Evolutionary conservation across 169 alveolate genomes (phyloP), one percentile per base, ranked within the genome.

Genomic region (Plasmodium gaboni): DNA sequence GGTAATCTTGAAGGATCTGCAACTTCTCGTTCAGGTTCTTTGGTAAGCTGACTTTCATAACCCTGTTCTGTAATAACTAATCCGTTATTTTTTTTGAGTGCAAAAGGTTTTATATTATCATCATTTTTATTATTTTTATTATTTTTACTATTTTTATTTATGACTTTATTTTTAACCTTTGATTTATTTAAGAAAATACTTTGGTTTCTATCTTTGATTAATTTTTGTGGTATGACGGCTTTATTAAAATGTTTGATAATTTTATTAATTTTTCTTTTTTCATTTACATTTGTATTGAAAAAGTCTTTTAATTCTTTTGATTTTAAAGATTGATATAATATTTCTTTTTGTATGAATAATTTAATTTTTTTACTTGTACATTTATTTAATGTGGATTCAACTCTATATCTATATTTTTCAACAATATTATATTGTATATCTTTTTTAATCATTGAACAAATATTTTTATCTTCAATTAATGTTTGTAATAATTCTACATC

Each of bases 1-100:
- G 89, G 89, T 15, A 78, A 59, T 59, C 64, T 78, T 57, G 78
- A 28, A 5, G 89, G 89, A 32, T 78, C 89, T n/a, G 89, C 76
- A n/a, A 78, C 89, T 42, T 78, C 89, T 8, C 24, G 13, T 17
- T 78, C 60, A 9, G 89, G 89, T 78, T 78, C 89, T 57, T 78
- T 78, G 13, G 24, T 63, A n/a, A 78, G 60, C 57, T 78, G 89
- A 28, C 67, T 64, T 57, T 78, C 63, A 65, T 78, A 78, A 12
- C 78, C 89, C 28, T 42, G 38, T 50, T 78, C 73, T 3, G 89
- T 78, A 19, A 78, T 38, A 17, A 67, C 48, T 44, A 78, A 65
- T 1, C 89, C 89, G 12, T 12, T 28, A 22, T 44, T 78, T 28
- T 64, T 64, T 32, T 55, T 78, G 64, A 59, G 28, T 48, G 51